Evolutionary conservation across 352 stramenopile genomes (phyloP), one percentile per base, ranked within the genome.

Genomic region (Phytopythium delawarense): DNA sequence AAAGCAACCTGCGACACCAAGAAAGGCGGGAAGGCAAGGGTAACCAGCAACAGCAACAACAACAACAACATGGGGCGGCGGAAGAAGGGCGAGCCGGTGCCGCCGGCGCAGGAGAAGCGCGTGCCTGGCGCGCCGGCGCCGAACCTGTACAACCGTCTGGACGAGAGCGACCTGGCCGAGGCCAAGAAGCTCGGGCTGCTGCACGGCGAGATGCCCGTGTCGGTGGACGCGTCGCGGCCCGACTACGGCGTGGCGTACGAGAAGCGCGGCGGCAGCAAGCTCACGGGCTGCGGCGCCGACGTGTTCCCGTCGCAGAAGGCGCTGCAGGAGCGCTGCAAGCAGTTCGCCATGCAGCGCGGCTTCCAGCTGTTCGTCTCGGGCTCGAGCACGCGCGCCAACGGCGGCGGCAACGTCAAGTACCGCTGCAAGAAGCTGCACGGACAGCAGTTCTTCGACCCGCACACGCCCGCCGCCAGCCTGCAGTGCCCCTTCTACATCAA

Each of bases 401-500:
- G 79, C 50, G 81, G 84, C 12, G 84, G 84, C 11, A 92, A 92
- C 65, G 84, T 89, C 71, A 92, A 92, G 65, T 92, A 92, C 69
- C 70, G 70, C 11, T 92, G 84, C 72, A 92, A 92, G 65, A 89
- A 91, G 68, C 74, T 92, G 23, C 73, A 88, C 59, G 79, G 79
- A 0, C 84, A 92, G 70, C 84, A 91, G 60, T 92, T 89, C 48
- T 81, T 89, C 30, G 84, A 92, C 65, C 63, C 78, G 18, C 61
- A 63, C 56, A 88, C 76, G 25, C 74, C 79, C 2, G 64, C 75
- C 4, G 70, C 63, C 7, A 61, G 83, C n/a, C 56, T 84, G 30
- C 78, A 88, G 18, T 92, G 84, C 39, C 81, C 84, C 7, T 92
- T 92, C 61, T 92, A 92, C 70, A 81, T 92, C 28, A 92, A 92